These are phyloP conservation scores for Mucor irregularis DNA, from an alignment of 371 early-diverging fungal species.

Conservation along the genomic window DNA sequence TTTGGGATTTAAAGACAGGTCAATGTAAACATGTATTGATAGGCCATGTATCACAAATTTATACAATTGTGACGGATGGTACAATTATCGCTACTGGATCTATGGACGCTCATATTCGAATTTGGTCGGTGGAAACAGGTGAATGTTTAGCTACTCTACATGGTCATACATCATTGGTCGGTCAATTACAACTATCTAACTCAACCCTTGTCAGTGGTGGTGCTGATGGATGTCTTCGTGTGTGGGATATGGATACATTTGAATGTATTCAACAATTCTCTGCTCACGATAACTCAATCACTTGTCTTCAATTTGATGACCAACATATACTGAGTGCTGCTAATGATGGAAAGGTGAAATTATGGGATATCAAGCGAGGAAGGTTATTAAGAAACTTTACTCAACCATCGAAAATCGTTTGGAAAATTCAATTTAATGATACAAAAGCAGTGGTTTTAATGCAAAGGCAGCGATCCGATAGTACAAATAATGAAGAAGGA, in stretches of 20 bases:
- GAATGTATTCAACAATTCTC: conserved; percentile 69
- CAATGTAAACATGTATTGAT: conserved; percentile 64
- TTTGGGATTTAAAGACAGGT: conserved; percentile 84
- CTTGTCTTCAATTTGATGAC: conserved; percentile 83
- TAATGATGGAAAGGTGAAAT: conserved; percentile 84
- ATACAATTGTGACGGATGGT: conserved; percentile 69
- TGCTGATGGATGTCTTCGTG: conserved; percentile 83
- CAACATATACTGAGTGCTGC: conserved; percentile 80
- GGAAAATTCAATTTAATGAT: conserved; percentile 64
- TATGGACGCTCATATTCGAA: conserved; percentile 70
- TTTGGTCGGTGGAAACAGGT: conserved; percentile 69
- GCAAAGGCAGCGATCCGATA: conserved; percentile 40
- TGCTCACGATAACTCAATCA: conserved; percentile 83
- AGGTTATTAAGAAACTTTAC: conserved; percentile 68
- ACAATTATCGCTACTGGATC: conserved; percentile 72
- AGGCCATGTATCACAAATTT: conserved; percentile 67
- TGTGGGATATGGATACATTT: conserved; percentile 81
- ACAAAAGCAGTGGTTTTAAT: conserved; percentile 64
- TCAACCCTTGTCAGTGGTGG: conserved; percentile 78
- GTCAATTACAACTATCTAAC: conserved; percentile 77
- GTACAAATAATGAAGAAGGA: conserved; percentile 23
- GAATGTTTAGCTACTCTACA: conserved; percentile 57
- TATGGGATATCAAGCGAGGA: conserved; percentile 83
- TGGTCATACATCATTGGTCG: conserved; percentile 87
- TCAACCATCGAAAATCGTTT: conserved; percentile 60